Percentiles rank a stretch among this genome's conserved stretches.
Conservation (phyloP, 371 early-diverging fungal genomes). For the Rhizoclosmatium hyalinum region DNA sequence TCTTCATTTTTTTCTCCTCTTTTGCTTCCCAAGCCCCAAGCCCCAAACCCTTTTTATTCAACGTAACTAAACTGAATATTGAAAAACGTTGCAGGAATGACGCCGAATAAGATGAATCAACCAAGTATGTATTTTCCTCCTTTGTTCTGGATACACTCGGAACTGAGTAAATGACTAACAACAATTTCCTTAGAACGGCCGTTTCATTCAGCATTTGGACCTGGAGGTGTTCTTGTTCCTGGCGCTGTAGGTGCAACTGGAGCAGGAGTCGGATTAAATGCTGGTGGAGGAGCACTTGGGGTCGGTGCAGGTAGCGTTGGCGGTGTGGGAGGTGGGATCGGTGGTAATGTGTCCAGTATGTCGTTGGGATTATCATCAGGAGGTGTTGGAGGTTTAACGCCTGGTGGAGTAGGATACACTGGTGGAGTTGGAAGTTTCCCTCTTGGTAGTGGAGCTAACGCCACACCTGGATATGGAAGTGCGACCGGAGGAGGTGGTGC, state of each 20-base stretch:
- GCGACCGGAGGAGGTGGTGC: not conserved
- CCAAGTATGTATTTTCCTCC: no score
- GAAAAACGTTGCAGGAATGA: no score
- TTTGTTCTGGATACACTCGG: no score
- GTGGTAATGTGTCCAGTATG: no score
- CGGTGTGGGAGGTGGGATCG: no score
- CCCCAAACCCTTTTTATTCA: no score
- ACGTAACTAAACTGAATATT: no score
- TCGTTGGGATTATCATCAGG: not conserved
- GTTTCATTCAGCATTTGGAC: not conserved
- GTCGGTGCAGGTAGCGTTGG: not conserved
- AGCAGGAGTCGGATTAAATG: not conserved
- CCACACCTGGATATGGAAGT: no score
- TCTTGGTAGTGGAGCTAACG: not conserved
- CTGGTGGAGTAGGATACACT: not conserved
- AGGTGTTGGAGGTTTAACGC: not conserved
- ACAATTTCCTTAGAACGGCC: slow-evolving; percentile 8
- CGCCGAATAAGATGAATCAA: no score
- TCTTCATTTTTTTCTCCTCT: not conserved
- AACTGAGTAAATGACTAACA: no score
- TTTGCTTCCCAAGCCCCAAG: not conserved
- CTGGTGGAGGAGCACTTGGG: not conserved
- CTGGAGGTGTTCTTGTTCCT: not conserved
- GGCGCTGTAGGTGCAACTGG: not conserved
- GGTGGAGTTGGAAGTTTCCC: not conserved